Base-by-base conservation (phyloP, 2,329 filamentous ascomycete genomes). In the Ophiosphaerella korrae region DNA sequence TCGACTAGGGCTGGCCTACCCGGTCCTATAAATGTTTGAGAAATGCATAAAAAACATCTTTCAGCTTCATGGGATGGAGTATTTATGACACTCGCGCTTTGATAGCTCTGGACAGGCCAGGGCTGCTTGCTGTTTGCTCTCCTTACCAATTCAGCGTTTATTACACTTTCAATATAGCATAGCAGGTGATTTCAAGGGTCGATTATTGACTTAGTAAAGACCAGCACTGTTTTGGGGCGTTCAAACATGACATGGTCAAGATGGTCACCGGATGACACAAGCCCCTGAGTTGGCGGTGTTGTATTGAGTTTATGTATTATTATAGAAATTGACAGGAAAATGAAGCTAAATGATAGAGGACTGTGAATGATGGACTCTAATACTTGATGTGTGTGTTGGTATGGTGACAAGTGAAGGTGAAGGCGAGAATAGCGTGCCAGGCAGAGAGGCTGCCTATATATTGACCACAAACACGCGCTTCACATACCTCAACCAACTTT, bases 381-480 rank as follows among this genome's bases (percentile, higher is more conserved):
- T 29, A 29, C 11, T 29, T 29, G 7, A 29, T 8, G 33, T 18
- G 23, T 35, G 9, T 35, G 7, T 23, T 2, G 11, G 16, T 23
- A 21, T 16, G 50, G 52, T 55, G 57, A 58, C 26, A 29, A 29
- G 26, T 29, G 26, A 29, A 49, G 43, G 50, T 53, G 52, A 58
- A 48, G 4, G 34, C 32, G 42, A 48, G 18, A 35, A 45, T 43
- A 46, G 42, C 49, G 54, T 47, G 47, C 50, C 24, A 48, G 32
- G 52, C 57, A 49, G 51, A 50, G 36, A 41, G 43, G 33, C 39
- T 34, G 29, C 36, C 18, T 14, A 41, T 21, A 21, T 21, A 4
- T 18, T 44, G 7, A 39, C 29, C 5, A n/a, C 34, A 32, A 50
- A 41, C 24, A 50, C 47, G 35, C 45, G 45, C 44, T 47, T 45